Evolutionary conservation across 75 land plant species (phyloP).

Genomic region (Isoetes taiwanensis): DNA sequence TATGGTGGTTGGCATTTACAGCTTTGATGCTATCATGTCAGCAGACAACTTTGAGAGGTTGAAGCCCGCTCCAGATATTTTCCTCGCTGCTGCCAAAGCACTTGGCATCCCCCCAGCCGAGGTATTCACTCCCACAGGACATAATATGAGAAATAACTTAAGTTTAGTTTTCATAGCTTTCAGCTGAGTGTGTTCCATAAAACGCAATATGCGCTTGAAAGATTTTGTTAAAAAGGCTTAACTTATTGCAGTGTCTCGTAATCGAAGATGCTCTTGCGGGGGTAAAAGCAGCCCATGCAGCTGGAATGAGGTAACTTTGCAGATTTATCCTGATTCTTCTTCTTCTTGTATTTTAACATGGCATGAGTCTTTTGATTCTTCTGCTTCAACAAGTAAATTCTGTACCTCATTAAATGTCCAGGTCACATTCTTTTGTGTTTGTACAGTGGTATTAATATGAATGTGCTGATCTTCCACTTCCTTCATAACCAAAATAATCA

Average conservation of each 20-base stretch:
- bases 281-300: slow-evolving; percentile 89
- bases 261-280: slow-evolving; percentile 96
- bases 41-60: slow-evolving; percentile 93
- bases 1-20: slow-evolving; percentile 22
- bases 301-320: slow-evolving; percentile 92
- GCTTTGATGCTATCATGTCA: slow-evolving; percentile 94
- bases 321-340: too few species aligned
- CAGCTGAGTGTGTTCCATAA: neutral
- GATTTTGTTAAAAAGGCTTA: neutral
- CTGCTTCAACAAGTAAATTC: too few species aligned
- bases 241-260: slow-evolving; percentile 58
- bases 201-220: neutral
- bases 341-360: too few species aligned
- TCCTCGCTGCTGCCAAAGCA: slow-evolving; percentile 81
- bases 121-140: slow-evolving; percentile 29
- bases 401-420: too few species aligned
- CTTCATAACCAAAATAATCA: too few species aligned
- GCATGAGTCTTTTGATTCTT: too few species aligned
- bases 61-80: slow-evolving; percentile 97
- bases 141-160: neutral
- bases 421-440: too few species aligned
- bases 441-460: too few species aligned
- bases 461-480: too few species aligned
- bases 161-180: neutral
- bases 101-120: slow-evolving; percentile 59